Evolutionary conservation across 495 filamentous ascomycete genomes (phyloP).

Genomic region (Annulohypoxylon moriforme): DNA sequence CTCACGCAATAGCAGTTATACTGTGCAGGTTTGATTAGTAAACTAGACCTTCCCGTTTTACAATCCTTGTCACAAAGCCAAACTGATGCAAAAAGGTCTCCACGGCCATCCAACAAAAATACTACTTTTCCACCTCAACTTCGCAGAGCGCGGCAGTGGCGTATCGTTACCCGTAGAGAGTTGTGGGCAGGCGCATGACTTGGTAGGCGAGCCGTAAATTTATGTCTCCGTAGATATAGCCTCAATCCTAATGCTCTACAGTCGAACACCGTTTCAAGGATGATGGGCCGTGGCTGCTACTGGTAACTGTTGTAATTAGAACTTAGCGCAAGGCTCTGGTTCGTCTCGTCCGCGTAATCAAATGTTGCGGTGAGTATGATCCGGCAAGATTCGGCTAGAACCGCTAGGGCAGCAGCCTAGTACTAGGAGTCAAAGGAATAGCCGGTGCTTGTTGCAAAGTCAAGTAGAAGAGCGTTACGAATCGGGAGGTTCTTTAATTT

Average conservation of each 20-base stretch:
- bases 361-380: not conserved
- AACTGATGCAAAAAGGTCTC: slow-evolving; percentile 12
- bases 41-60: slow-evolving; percentile 2
- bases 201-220: slow-evolving; percentile 1
- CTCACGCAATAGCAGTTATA: slow-evolving; percentile 8
- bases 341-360: slow-evolving; percentile 24
- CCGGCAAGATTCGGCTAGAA: slow-evolving; percentile 21
- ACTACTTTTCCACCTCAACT: slow-evolving; percentile 22
- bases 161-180: slow-evolving; percentile 29
- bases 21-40: slow-evolving; percentile 19
- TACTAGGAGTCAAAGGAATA: not conserved
- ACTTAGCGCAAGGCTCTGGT: slow-evolving; percentile 19
- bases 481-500: slow-evolving; percentile 2
- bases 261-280: slow-evolving; percentile 11
- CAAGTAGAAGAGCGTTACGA: slow-evolving; percentile 1
- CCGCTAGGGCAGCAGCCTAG: slow-evolving; percentile 7
- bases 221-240: not conserved
- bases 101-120: slow-evolving; percentile 30
- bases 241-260: slow-evolving; percentile 18
- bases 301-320: slow-evolving; percentile 14
- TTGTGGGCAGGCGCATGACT: slow-evolving; percentile 38
- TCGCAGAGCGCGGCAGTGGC: slow-evolving; percentile 8
- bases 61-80: slow-evolving; percentile 30
- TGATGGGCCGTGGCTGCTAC: not conserved
- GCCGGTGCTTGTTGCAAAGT: slow-evolving; percentile 6